These are phyloP conservation scores for Rhodotorula toruloides DNA, from an alignment of 768 basidiomycete species.

Conservation along the genomic window DNA sequence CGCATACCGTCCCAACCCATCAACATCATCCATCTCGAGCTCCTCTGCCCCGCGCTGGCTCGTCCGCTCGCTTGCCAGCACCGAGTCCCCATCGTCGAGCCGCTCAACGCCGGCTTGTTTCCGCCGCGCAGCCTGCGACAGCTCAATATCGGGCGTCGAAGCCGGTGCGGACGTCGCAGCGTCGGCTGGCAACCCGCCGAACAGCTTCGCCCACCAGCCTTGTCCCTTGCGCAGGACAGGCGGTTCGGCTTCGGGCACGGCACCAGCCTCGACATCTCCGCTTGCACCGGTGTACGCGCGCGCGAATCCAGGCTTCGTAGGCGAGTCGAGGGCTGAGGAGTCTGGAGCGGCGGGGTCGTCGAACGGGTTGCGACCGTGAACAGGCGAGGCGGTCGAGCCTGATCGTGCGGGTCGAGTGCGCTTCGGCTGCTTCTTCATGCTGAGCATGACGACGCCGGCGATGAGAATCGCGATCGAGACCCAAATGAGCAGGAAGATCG, in stretches of 20 bases:
- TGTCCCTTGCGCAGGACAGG: constrained; percentile 17
- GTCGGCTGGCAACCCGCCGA: constrained; percentile 15
- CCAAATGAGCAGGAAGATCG: constrained; percentile 71
- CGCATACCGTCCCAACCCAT: constrained; percentile 18
- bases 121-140: constrained; percentile 20
- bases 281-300: not conserved
- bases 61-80: constrained; percentile 43
- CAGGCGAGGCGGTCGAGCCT: constrained; percentile 43
- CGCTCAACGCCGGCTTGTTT: not conserved
- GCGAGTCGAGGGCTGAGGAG: constrained; percentile 15
- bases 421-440: constrained; percentile 67
- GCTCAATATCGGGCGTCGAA: constrained; percentile 20
- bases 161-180: too few species aligned
- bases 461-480: constrained; percentile 80
- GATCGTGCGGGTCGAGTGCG: constrained; percentile 44
- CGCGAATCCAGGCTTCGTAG: constrained; percentile 47
- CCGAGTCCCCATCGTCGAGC: constrained; percentile 45
- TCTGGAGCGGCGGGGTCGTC: constrained; percentile 1
- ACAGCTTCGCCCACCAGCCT: constrained; percentile 13
- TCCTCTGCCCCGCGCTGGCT: constrained; percentile 15
- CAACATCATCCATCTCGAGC: constrained; percentile 36
- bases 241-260: not conserved
- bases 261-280: constrained; percentile 1
- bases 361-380: constrained; percentile 43
- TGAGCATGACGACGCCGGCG: constrained; percentile 60